Conservation (phyloP, 352 stramenopile species). For the Plasmopara halstedii region DNA sequence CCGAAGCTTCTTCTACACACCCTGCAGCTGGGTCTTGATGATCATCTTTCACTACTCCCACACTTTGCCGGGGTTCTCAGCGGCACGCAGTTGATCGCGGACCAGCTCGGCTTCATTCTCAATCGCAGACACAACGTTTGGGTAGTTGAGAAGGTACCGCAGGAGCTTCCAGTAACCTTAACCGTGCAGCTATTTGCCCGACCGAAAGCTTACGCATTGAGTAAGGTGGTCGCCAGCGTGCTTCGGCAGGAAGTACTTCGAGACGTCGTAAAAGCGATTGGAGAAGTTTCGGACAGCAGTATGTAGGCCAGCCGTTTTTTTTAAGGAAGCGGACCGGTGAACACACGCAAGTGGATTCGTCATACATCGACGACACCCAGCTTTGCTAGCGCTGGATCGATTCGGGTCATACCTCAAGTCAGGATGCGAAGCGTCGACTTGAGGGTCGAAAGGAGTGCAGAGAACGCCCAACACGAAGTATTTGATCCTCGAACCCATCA, state of each 20-base stretch:
- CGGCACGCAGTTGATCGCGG: background rate
- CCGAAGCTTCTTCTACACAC: background rate
- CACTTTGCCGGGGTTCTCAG: background rate
- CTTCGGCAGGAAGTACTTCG: background rate
- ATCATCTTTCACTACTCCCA: background rate
- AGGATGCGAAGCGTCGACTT: too few relatives aligned
- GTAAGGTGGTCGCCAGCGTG: background rate
- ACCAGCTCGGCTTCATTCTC: background rate
- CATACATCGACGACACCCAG: too few relatives aligned
- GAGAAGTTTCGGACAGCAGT: background rate
- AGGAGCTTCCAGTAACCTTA: background rate
- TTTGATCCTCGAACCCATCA: too few relatives aligned
- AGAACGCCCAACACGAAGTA: too few relatives aligned
- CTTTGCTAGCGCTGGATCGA: too few relatives aligned
- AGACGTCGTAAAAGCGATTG: background rate
- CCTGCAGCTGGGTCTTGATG: background rate
- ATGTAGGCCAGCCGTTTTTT: too few relatives aligned
- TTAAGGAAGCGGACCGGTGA: too few relatives aligned
- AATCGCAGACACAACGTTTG: background rate
- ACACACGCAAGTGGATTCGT: too few relatives aligned
- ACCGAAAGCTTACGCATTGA: background rate
- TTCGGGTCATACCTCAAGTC: too few relatives aligned
- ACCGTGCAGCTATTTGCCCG: background rate
- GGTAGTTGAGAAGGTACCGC: too few relatives aligned
- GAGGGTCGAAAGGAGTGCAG: too few relatives aligned